phyloP scores from a whole-genome alignment of 2,329 filamentous ascomycete species.

The Coniella lustricola region DNA sequence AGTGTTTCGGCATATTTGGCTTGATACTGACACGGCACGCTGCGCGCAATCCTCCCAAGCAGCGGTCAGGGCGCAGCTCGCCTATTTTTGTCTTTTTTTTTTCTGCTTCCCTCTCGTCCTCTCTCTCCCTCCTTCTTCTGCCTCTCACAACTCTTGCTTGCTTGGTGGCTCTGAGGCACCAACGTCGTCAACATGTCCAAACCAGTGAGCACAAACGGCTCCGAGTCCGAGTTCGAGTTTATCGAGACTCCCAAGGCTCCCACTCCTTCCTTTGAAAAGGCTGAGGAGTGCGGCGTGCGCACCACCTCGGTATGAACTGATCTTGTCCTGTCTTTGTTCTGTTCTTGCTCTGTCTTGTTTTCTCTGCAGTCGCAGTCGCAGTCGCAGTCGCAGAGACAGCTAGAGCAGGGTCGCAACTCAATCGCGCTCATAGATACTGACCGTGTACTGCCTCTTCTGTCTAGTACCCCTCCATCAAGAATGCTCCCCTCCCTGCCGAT shows the following conservation, averaged over 20 bases:
- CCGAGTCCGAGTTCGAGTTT: constrained; percentile 57
- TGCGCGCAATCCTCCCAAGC: constrained; percentile 1
- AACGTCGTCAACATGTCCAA: constrained; percentile 37
- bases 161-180: constrained; percentile 5
- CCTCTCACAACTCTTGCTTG: neutral
- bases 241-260: constrained; percentile 49
- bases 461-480: constrained; percentile 84
- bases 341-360: neutral
- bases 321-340: neutral
- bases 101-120: neutral
- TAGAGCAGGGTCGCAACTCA: no score
- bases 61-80: constrained; percentile 7
- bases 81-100: neutral
- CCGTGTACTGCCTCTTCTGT: neutral
- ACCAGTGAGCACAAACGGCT: constrained; percentile 39
- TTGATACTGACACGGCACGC: neutral
- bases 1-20: constrained; percentile 10
- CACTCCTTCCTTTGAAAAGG: constrained; percentile 42
- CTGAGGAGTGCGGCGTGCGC: constrained; percentile 47
- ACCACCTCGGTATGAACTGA: constrained; percentile 42
- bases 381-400: no score
- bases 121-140: neutral
- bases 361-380: no score
- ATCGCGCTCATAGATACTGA: constrained; percentile 2
- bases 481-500: constrained; percentile 89